phyloP scores from a whole-genome alignment of 2,329 filamentous ascomycete genomes.

The Cytospora mali region DNA sequence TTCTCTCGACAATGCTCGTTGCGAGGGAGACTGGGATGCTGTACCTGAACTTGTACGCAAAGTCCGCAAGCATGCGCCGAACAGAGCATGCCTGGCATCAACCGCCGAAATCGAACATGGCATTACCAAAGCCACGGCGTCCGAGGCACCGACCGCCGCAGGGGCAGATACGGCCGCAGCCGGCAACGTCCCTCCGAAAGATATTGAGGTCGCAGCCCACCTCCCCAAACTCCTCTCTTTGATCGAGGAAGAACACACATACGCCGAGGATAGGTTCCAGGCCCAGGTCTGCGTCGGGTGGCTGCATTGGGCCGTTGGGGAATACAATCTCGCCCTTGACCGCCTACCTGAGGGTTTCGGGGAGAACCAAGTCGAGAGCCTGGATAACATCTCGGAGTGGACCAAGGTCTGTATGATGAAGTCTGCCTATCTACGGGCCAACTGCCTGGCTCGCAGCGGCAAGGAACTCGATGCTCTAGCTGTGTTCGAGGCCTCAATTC shows the following conservation, averaged over 20 bases:
- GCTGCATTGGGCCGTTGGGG: constrained; percentile 77
- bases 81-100: constrained; percentile 73
- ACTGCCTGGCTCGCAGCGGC: constrained; percentile 54
- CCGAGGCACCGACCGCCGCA: constrained; percentile 41
- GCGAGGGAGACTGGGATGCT: constrained; percentile 82
- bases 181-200: constrained; percentile 41
- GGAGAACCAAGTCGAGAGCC: constrained; percentile 54
- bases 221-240: constrained; percentile 56
- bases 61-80: constrained; percentile 88
- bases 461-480: constrained; percentile 62
- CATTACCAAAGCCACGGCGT: constrained; percentile 58
- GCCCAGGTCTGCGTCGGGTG: constrained; percentile 82
- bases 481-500: constrained; percentile 67
- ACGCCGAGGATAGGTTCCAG: constrained; percentile 68
- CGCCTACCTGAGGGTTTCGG: constrained; percentile 67
- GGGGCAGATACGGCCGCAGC: constrained; percentile 44
- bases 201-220: constrained; percentile 49
- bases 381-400: constrained; percentile 68
- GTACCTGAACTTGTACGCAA: constrained; percentile 90
- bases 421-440: constrained; percentile 75
- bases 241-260: constrained; percentile 59
- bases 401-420: constrained; percentile 81
- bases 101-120: constrained; percentile 71
- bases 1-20: constrained; percentile 83
- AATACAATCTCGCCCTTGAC: constrained; percentile 63